Conservation (phyloP, 306 rosid species). For the Astragalus glycyphyllos region DNA sequence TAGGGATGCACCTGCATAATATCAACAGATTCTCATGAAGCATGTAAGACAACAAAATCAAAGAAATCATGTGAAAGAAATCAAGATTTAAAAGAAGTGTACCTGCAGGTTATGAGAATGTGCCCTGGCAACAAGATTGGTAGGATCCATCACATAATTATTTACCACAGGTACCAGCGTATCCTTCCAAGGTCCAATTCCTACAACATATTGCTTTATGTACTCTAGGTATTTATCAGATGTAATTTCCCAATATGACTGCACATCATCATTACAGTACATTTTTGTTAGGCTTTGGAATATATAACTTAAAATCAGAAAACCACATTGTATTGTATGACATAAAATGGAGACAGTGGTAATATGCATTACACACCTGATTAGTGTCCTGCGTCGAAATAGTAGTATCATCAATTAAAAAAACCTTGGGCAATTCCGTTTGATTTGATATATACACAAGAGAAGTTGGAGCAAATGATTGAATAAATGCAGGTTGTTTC, state of each 20-base stretch:
- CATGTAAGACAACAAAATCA: no score
- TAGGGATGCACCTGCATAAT: conserved; percentile 87
- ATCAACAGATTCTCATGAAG: no score
- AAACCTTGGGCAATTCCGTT: conserved; percentile 77
- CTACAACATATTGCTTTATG: conserved; percentile 77
- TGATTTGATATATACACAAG: conserved; percentile 70
- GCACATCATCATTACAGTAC: conserved; percentile 47
- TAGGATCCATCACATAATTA: conserved; percentile 60
- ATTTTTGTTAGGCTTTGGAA: conserved; percentile 32
- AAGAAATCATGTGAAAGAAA: conserved; percentile 23
- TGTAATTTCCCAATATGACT: conserved; percentile 93
- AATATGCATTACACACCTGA: conserved; percentile 61
- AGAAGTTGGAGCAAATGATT: conserved; percentile 95
- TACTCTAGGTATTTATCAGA: conserved; percentile 73
- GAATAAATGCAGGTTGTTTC: conserved; percentile 82
- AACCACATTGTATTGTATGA: conserved; percentile 2
- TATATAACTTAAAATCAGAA: conserved; percentile 10
- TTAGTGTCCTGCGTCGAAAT: conserved; percentile 81
- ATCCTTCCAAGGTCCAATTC: conserved; percentile 98
- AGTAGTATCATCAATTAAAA: conserved; percentile 69
- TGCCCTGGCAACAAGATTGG: conserved; percentile 80
- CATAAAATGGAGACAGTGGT: conserved; percentile 10
- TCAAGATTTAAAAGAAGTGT: conserved; percentile 29
- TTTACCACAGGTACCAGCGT: conserved; percentile 69
- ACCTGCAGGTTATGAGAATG: conserved; percentile 90